Evolutionary conservation across 179 eudicot genomes (phyloP).

Genomic region (Patellifolia procumbens): DNA sequence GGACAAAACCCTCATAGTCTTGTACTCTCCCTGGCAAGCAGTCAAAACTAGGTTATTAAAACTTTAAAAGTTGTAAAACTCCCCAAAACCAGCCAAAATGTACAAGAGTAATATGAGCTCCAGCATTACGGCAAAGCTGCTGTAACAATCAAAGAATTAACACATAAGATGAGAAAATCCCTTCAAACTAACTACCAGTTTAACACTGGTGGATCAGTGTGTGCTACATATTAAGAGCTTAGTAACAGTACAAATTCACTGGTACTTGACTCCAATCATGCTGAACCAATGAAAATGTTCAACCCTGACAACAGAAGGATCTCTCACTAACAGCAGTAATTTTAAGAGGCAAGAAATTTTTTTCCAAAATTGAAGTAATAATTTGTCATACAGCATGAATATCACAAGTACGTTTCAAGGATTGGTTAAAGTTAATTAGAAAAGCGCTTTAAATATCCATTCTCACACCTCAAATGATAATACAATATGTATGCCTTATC

Average conservation of each 20-base stretch:
- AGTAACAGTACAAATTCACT: not conserved
- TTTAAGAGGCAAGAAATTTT: not conserved
- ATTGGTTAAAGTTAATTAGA: not conserved
- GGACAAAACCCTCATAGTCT: not conserved
- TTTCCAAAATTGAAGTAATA: not conserved
- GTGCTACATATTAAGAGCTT: conserved; percentile 2
- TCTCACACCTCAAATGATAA: not conserved
- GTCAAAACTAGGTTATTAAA: not conserved
- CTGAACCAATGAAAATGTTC: not conserved
- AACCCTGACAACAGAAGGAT: not conserved
- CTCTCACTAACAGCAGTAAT: not conserved
- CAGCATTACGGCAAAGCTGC: not conserved
- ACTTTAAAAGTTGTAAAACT: not conserved
- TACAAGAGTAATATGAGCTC: not conserved
- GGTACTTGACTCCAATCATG: not conserved
- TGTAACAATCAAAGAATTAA: not conserved
- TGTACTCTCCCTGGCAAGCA: not conserved
- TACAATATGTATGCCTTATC: not conserved
- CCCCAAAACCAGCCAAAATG: not conserved
- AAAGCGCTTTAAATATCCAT: not conserved
- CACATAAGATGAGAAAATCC: not conserved
- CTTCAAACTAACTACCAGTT: not conserved
- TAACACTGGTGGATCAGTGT: not conserved
- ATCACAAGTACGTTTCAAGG: not conserved
- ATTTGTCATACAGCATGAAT: not conserved